These are phyloP conservation scores for Tylopilus sp. DNA, from an alignment of 1,284 basidiomycete species.

Conservation along the genomic window DNA sequence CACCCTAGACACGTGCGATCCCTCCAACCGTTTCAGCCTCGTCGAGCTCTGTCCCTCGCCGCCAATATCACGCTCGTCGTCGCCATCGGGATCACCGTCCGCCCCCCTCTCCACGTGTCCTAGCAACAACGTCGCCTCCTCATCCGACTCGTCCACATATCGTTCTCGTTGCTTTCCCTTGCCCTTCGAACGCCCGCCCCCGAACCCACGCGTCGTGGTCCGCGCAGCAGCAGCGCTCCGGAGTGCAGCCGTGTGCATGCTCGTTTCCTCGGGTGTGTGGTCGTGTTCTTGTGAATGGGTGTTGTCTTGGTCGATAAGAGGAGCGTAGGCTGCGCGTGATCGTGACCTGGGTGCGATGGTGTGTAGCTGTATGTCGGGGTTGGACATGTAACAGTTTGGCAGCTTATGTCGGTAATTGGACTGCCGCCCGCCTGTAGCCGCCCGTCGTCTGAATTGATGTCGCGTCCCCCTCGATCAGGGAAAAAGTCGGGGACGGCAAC, in stretches of 20 bases:
- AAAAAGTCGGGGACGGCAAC: not conserved
- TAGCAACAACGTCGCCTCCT: constrained; percentile 52
- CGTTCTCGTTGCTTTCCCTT: constrained; percentile 48
- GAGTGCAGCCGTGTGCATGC: constrained; percentile 36
- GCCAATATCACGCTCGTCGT: constrained; percentile 25
- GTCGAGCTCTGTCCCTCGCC: constrained; percentile 28
- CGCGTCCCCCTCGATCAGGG: too few relatives aligned
- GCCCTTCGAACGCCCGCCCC: constrained; percentile 28
- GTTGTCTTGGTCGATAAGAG: constrained; percentile 41
- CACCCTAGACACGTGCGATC: constrained; percentile 25
- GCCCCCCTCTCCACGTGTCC: constrained; percentile 33
- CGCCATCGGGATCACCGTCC: constrained; percentile 27
- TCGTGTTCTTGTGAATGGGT: constrained; percentile 28
- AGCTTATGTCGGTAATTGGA: not conserved
- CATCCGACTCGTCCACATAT: constrained; percentile 62
- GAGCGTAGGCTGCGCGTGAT: constrained; percentile 47
- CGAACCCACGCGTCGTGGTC: constrained; percentile 26
- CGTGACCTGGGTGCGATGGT: constrained; percentile 51
- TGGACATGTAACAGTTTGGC: constrained; percentile 27
- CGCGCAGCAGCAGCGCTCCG: constrained; percentile 40
- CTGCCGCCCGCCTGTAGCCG: constrained; percentile 2
- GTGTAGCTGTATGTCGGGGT: constrained; percentile 67
- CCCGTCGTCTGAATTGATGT: constrained; percentile 1
- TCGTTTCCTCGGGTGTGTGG: constrained; percentile 19
- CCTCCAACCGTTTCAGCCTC: constrained; percentile 27